These are phyloP conservation scores for Scutellaria minor DNA, from an alignment of 257 asterid species.

Conservation along the genomic window DNA sequence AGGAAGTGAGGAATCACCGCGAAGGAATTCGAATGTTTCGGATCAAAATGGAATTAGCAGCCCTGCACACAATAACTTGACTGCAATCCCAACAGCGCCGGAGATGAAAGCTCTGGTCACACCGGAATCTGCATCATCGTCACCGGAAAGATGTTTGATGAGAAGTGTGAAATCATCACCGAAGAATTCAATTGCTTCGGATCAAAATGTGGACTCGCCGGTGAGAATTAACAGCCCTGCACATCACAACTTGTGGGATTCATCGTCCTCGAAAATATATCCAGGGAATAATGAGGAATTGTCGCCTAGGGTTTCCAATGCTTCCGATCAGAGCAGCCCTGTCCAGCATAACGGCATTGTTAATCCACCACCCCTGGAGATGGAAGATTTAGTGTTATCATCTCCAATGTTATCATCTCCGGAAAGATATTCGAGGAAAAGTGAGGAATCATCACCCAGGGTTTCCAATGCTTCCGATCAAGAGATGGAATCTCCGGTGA, in stretches of 20 bases:
- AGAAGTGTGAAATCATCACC: slow-evolving; percentile 33
- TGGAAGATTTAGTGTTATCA: slow-evolving; percentile 18
- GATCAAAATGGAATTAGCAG: slow-evolving; percentile 28
- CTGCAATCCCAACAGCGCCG: neutral
- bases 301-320: slow-evolving; percentile 20
- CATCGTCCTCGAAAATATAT: slow-evolving; percentile 7
- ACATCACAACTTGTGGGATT: neutral
- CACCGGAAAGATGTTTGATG: slow-evolving; percentile 22
- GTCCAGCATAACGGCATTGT: neutral
- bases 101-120: neutral
- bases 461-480: slow-evolving; percentile 38
- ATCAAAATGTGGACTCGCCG: slow-evolving; percentile 29
- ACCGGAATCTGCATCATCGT: neutral
- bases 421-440: slow-evolving; percentile 47
- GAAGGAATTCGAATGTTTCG: slow-evolving; percentile 29
- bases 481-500: slow-evolving; percentile 26
- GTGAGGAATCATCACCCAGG: slow-evolving; percentile 50
- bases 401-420: slow-evolving; percentile 55
- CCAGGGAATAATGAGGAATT: neutral
- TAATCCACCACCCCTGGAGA: slow-evolving; percentile 10
- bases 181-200: slow-evolving; percentile 25
- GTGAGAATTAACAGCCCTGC: neutral
- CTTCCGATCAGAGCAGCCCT: slow-evolving; percentile 21
- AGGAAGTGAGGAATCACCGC: slow-evolving; percentile 31
- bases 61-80: slow-evolving; percentile 11